Percentiles rank a stretch among this genome's conserved stretches.
These are phyloP conservation scores for Curvularia eragrostidis DNA, from an alignment of 2,329 filamentous ascomycete genomes.

Conservation along the genomic window DNA sequence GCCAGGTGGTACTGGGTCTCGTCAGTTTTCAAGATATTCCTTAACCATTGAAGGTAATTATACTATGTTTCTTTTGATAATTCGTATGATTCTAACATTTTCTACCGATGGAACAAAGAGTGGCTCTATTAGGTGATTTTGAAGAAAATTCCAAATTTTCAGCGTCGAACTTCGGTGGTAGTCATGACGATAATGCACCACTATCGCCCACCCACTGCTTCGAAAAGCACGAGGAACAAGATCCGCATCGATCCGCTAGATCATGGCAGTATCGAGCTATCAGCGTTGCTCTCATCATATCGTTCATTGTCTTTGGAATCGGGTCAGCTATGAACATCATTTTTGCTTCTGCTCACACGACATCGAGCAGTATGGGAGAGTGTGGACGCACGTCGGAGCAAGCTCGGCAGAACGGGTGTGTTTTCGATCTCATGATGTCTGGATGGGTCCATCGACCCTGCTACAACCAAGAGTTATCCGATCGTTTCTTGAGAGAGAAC, in stretches of 20 bases:
- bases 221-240: not conserved
- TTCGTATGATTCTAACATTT: too few relatives aligned
- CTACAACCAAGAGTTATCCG: not conserved
- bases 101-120: too few relatives aligned
- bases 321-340: not conserved
- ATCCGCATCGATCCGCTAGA: not conserved
- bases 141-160: too few relatives aligned
- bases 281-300: not conserved
- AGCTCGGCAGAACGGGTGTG: not conserved
- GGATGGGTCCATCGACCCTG: not conserved
- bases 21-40: too few relatives aligned
- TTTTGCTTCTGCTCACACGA: not conserved
- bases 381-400: not conserved
- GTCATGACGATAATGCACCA: not conserved
- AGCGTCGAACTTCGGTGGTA: not conserved
- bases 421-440: not conserved
- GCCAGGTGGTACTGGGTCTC: too few relatives aligned
- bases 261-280: not conserved
- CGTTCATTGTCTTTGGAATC: not conserved
- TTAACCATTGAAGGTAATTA: too few relatives aligned
- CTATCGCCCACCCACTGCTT: not conserved
- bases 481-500: not conserved
- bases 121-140: too few relatives aligned
- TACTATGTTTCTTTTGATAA: too few relatives aligned
- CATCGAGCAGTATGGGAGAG: not conserved